Evolutionary conservation across 768 basidiomycete genomes (phyloP).

Genomic region (Pleurotus pulmonarius): DNA sequence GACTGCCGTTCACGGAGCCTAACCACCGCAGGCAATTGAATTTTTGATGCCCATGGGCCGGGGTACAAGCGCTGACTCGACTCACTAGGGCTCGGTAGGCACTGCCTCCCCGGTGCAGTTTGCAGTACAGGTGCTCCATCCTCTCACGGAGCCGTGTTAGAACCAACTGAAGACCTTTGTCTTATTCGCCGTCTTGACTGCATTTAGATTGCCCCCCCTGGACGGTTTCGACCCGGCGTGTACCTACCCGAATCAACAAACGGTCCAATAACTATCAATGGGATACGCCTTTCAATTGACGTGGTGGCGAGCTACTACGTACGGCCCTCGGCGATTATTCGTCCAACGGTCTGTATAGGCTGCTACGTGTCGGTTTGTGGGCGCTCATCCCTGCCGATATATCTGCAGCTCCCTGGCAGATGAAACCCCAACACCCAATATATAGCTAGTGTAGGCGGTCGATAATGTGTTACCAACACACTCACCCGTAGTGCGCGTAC

Average conservation of each 20-base stretch:
- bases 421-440: background rate
- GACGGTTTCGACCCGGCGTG: background rate
- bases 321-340: background rate
- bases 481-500: background rate
- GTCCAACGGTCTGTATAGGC: background rate
- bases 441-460: background rate
- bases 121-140: no score
- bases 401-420: background rate
- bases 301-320: background rate
- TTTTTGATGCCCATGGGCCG: no score
- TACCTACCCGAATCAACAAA: background rate
- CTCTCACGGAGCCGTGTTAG: no score
- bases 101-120: no score
- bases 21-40: no score
- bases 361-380: conserved; percentile 1
- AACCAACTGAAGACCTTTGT: background rate
- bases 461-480: background rate
- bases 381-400: background rate
- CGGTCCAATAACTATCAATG: background rate
- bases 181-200: background rate
- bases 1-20: no score
- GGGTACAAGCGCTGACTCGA: no score
- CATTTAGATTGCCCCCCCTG: background rate
- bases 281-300: background rate
- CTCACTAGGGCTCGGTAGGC: no score